phyloP scores from a whole-genome alignment of 257 asterid species.

The Lithospermum erythrorhizon region DNA sequence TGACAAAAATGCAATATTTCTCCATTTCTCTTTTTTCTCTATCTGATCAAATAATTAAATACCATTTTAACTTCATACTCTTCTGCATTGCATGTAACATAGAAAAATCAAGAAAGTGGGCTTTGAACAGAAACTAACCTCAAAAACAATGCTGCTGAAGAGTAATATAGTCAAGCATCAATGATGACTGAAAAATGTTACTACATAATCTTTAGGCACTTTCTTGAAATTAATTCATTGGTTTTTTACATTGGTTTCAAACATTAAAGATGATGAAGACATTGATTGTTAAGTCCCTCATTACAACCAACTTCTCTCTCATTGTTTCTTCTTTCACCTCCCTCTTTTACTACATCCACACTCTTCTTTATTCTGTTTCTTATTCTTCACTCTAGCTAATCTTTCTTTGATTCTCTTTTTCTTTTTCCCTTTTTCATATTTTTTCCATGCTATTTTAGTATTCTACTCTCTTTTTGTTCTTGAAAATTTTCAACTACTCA shows the following conservation, averaged over 20 bases:
- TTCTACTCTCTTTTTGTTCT: background rate
- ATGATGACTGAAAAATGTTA: background rate
- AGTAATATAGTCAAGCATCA: slow-evolving; percentile 17
- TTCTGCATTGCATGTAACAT: slow-evolving; percentile 2
- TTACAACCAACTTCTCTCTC: background rate
- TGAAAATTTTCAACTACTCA: background rate
- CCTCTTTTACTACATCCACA: background rate
- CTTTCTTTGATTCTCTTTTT: background rate
- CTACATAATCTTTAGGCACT: no score
- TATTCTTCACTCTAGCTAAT: background rate
- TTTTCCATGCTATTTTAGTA: background rate
- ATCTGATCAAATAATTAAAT: slow-evolving; percentile 18
- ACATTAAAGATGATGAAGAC: background rate
- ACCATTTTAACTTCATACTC: slow-evolving; percentile 13
- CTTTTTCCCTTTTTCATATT: background rate
- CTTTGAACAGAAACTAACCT: background rate
- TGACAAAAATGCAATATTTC: slow-evolving; percentile 21
- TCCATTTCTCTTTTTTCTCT: slow-evolving; percentile 2
- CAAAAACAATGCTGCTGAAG: background rate
- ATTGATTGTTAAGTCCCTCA: background rate
- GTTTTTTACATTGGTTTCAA: background rate
- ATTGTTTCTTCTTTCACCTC: background rate
- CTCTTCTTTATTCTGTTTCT: background rate
- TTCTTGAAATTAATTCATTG: no score
- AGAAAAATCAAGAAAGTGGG: background rate